These are phyloP conservation scores for Hibiscus mutabilis DNA, from an alignment of 345 rosid genomes.

Conservation along the genomic window DNA sequence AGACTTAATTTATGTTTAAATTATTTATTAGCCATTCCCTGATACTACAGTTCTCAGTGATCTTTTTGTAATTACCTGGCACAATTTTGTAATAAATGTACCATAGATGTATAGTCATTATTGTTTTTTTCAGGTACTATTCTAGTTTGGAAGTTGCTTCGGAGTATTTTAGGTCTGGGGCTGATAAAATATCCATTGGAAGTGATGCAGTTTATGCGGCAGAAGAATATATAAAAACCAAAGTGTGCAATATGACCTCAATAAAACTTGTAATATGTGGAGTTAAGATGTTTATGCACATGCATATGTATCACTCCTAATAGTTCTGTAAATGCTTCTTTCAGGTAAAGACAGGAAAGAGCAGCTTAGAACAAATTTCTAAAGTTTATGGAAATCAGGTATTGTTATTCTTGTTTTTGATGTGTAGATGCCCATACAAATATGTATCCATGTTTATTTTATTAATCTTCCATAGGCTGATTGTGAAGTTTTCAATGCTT, in stretches of 20 bases:
- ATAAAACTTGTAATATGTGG: not conserved
- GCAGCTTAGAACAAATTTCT: slow-evolving; percentile 90
- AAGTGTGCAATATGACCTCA: slow-evolving; percentile 39
- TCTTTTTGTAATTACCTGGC: not conserved
- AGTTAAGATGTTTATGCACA: not conserved
- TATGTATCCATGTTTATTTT: not conserved
- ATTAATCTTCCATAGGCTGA: not conserved
- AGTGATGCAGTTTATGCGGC: slow-evolving; percentile 95
- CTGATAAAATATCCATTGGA: slow-evolving; percentile 93
- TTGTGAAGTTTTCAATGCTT: not conserved
- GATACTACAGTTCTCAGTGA: not conserved
- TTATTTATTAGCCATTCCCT: slow-evolving; percentile 3
- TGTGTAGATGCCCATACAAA: not conserved
- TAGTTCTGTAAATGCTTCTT: slow-evolving; percentile 14
- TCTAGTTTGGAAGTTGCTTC: slow-evolving; percentile 98
- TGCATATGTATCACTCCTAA: not conserved
- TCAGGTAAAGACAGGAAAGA: slow-evolving; percentile 79
- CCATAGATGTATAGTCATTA: not conserved
- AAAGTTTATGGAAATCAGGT: slow-evolving; percentile 98
- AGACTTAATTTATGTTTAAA: not conserved
- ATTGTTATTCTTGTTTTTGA: slow-evolving; percentile 13
- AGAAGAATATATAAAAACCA: slow-evolving; percentile 74
- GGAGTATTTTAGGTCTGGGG: slow-evolving; percentile 95
- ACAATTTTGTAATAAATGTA: not conserved
- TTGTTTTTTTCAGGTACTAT: slow-evolving; percentile 50